Conservation (phyloP, 768 basidiomycete species). For the Leccinum olivaceopallidum region DNA sequence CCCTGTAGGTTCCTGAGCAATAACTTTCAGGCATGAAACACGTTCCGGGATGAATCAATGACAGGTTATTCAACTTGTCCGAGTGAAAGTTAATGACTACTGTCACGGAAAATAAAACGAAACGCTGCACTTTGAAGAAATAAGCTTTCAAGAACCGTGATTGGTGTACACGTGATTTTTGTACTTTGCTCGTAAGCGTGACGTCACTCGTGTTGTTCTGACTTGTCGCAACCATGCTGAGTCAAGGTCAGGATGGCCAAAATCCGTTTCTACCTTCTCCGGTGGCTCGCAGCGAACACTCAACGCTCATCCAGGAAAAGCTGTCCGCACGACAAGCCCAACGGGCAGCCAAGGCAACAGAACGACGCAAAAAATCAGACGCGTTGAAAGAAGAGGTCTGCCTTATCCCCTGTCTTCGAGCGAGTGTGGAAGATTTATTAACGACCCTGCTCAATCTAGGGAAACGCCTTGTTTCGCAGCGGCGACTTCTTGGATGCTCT, state of each 20-base stretch:
- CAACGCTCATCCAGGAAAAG: conserved; percentile 5
- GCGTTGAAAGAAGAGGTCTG: conserved; percentile 32
- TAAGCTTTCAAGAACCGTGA: neutral
- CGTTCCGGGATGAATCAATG: too few relatives aligned
- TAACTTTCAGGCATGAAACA: neutral
- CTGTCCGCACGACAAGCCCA: conserved; percentile 12
- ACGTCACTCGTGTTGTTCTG: neutral
- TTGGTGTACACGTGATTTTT: neutral
- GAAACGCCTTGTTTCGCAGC: conserved; percentile 42
- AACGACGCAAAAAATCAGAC: conserved; percentile 27
- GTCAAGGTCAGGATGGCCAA: neutral
- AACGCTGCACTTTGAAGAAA: neutral
- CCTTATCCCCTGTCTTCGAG: neutral
- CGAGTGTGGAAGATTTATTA: neutral
- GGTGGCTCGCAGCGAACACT: neutral
- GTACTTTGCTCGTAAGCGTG: neutral
- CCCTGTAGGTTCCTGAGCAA: neutral
- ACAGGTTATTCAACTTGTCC: too few relatives aligned
- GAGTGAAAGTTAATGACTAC: neutral
- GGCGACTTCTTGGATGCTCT: conserved; percentile 40
- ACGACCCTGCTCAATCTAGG: conserved; percentile 34
- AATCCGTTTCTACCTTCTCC: neutral
- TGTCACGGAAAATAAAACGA: neutral
- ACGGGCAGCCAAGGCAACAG: conserved; percentile 19
- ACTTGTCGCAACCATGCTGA: neutral